Conservation (phyloP, 176 grass and related monocot genomes). For the Carex pumila region DNA sequence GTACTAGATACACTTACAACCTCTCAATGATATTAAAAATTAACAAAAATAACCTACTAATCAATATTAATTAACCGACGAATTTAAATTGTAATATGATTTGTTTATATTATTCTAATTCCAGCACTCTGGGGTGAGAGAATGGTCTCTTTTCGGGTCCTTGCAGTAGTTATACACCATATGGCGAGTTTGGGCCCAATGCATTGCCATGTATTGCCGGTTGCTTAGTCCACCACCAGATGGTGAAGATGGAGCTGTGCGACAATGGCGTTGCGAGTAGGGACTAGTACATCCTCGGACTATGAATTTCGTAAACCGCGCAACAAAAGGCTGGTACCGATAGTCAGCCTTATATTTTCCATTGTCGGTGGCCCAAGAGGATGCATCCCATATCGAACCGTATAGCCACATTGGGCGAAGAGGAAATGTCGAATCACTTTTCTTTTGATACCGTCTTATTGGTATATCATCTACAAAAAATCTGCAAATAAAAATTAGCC, state of each 20-base stretch:
- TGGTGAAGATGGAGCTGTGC: neutral
- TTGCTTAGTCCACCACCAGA: conserved; percentile 23
- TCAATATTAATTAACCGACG: neutral
- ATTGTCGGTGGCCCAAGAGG: conserved; percentile 58
- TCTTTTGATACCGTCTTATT: conserved; percentile 36
- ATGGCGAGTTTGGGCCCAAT: conserved; percentile 40
- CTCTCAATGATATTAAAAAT: conserved; percentile 10
- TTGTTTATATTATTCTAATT: neutral
- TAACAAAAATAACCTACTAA: conserved; percentile 9
- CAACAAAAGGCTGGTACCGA: conserved; percentile 48
- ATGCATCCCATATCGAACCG: conserved; percentile 75
- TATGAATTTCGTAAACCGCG: conserved; percentile 40
- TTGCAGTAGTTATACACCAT: conserved; percentile 69
- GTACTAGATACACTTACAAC: conserved; percentile 3
- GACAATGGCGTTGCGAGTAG: conserved; percentile 17
- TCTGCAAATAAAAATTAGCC: neutral
- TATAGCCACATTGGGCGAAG: conserved; percentile 54
- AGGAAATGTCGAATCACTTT: conserved; percentile 28
- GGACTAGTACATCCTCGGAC: conserved; percentile 32
- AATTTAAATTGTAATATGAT: neutral
- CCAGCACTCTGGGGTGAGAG: conserved; percentile 42
- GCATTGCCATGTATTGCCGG: conserved; percentile 41
- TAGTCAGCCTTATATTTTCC: conserved; percentile 63
- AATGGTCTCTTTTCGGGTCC: conserved; percentile 41
- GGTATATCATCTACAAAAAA: conserved; percentile 67